Evolutionary conservation across 2,329 filamentous ascomycete genomes (phyloP).

Genomic region (Leptographium wingfieldii): DNA sequence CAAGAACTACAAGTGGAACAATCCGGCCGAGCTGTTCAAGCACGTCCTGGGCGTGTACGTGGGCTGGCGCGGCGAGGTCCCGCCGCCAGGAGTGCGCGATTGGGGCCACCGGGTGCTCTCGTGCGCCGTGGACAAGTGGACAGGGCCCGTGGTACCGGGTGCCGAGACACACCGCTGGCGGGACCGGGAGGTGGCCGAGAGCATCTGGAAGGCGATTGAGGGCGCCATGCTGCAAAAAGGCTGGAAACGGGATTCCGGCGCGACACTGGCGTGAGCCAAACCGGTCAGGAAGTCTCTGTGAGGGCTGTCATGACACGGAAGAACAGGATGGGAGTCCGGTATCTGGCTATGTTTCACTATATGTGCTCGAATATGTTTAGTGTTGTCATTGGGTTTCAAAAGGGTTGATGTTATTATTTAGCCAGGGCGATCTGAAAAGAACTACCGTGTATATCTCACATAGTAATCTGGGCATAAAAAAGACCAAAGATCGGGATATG

Average conservation of each 20-base stretch:
- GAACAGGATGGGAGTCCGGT: too few species aligned
- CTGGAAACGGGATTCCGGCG: conserved; percentile 63
- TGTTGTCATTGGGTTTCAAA: too few species aligned
- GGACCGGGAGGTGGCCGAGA: conserved; percentile 85
- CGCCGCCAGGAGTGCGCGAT: conserved; percentile 63
- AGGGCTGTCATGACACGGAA: background rate
- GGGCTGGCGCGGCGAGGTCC: conserved; percentile 75
- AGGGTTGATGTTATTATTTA: too few species aligned
- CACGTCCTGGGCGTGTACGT: conserved; percentile 81
- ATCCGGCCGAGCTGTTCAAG: conserved; percentile 76
- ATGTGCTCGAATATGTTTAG: too few species aligned
- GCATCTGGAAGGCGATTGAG: conserved; percentile 85
- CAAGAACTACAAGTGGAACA: conserved; percentile 93
- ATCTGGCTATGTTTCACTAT: too few species aligned
- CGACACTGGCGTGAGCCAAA: conserved; percentile 32
- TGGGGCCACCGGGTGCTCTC: conserved; percentile 79
- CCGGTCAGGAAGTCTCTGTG: background rate
- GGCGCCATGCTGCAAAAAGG: conserved; percentile 74
- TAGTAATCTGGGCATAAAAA: too few species aligned
- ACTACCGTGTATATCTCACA: too few species aligned
- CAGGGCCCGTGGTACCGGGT: conserved; percentile 31
- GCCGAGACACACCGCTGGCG: conserved; percentile 55
- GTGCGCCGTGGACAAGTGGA: conserved; percentile 77
- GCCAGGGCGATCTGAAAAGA: too few species aligned
- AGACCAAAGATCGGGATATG: too few species aligned